Base-by-base conservation (phyloP, 2,329 filamentous ascomycete genomes). In the Aspergillus transmontanensis region DNA sequence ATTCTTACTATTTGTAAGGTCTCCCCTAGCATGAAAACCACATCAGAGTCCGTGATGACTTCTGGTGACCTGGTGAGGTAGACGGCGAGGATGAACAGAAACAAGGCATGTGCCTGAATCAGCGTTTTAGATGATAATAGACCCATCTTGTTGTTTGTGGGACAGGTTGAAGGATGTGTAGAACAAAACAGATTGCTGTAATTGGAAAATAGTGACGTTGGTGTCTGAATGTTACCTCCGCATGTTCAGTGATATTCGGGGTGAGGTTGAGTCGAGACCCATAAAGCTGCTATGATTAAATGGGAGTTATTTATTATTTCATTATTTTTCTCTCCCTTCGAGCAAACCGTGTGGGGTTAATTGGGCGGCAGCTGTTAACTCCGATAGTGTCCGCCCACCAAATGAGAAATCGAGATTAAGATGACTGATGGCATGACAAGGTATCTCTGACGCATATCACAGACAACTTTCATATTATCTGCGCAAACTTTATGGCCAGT, bases 21-120 rank as follows among this genome's bases (percentile, higher is more conserved):
- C 78, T 96, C 90, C 60, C 93, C 93, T 30, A 97, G 81, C 34
- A 97, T 85, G 69, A 88, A 92, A 55, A 97, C 91, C 26, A 96
- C 78, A 58, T 90, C 88, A 72, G 96, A 92, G 73, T 94, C 90
- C 56, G 91, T 88, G 71, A 97, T 84, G 50, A 86, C 84, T 65
- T 82, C 80, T 6, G 94, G 94, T 63, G 85, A 89, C 48, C 87
- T 90, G 71, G 96, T 84, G 80, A 97, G 90, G 82, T 95, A 92
- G 79, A 90, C 93, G 71, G 89, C 93, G 56, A 95, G 83, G 6
- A 91, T 92, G 68, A 97, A 79, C 80, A 97, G 92, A 82, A 95
- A 93, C 75, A 96, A 86, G 70, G 90, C 91, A 70, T 97, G 82
- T 58, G 88, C 89, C 70, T 91, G 90, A 71, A 97, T 90, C 77